Conservation (phyloP, 1,139 yeast species). For the Candida pseudocylindracea region DNA sequence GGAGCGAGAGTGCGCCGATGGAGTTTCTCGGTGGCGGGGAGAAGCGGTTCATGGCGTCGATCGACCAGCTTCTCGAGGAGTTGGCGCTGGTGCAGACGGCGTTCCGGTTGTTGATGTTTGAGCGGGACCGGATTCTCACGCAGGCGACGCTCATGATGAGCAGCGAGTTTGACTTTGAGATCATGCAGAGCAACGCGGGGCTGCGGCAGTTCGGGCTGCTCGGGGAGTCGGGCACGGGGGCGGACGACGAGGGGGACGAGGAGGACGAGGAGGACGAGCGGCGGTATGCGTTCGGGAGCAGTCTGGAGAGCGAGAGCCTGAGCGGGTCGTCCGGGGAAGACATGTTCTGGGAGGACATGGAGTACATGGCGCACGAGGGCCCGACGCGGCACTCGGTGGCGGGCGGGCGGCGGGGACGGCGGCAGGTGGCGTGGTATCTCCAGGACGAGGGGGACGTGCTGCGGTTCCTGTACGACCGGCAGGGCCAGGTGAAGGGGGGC, state of each 20-base stretch:
- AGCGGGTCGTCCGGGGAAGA: constrained; percentile 14
- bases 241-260: constrained; percentile 15
- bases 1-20: constrained; percentile 10
- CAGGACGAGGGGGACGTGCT: constrained; percentile 51
- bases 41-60: constrained; percentile 18
- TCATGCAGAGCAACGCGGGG: constrained; percentile 8
- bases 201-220: constrained; percentile 9
- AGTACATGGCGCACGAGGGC: neutral
- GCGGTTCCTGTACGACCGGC: constrained; percentile 48
- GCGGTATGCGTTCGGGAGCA: too few relatives aligned
- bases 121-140: constrained; percentile 44
- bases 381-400: neutral
- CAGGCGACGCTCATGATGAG: constrained; percentile 65
- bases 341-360: constrained; percentile 1
- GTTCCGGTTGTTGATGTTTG: constrained; percentile 39
- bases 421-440: constrained; percentile 55
- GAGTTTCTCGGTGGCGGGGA: constrained; percentile 27
- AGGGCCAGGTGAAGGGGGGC: constrained; percentile 71
- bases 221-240: constrained; percentile 36
- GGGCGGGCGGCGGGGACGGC: too few relatives aligned
- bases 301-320: constrained; percentile 3
- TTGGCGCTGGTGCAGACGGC: constrained; percentile 19
- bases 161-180: constrained; percentile 40
- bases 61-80: constrained; percentile 21
- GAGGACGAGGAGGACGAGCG: constrained; percentile 8